These are phyloP conservation scores for Colletotrichum sojae DNA, from an alignment of 2,329 filamentous ascomycete genomes.

Conservation along the genomic window DNA sequence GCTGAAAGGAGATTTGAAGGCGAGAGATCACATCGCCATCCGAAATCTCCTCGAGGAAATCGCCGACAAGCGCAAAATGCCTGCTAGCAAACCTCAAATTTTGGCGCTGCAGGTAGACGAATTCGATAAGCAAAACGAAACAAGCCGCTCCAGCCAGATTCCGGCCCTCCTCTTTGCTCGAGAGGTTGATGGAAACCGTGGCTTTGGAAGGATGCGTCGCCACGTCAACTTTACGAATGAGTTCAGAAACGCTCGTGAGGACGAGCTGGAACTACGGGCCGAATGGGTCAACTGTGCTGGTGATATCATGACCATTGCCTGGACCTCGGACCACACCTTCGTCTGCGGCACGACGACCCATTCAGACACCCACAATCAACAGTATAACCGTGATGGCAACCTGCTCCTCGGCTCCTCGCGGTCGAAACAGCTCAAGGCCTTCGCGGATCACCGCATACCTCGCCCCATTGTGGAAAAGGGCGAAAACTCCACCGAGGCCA, in stretches of 20 bases:
- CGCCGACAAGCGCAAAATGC: constrained; percentile 50
- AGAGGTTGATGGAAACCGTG: constrained; percentile 62
- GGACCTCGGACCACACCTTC: constrained; percentile 68
- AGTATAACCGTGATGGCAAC: constrained; percentile 77
- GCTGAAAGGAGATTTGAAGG: constrained; percentile 41
- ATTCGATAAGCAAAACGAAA: constrained; percentile 46
- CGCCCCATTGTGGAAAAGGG: constrained; percentile 67
- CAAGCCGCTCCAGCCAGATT: constrained; percentile 49
- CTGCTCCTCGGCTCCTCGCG: constrained; percentile 67
- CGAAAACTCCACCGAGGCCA: constrained; percentile 69
- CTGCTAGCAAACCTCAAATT: constrained; percentile 40
- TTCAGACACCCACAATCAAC: constrained; percentile 74
- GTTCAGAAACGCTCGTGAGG: constrained; percentile 63
- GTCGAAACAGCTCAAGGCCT: constrained; percentile 62
- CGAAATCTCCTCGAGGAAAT: constrained; percentile 57
- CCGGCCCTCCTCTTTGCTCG: constrained; percentile 63
- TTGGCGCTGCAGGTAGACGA: constrained; percentile 52
- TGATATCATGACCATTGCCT: constrained; percentile 71
- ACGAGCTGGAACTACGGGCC: constrained; percentile 63
- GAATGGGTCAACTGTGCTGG: constrained; percentile 75
- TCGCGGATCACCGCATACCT: constrained; percentile 70
- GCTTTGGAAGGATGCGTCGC: constrained; percentile 57
- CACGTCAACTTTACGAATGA: constrained; percentile 62
- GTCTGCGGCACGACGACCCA: constrained; percentile 75
- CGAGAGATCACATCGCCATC: constrained; percentile 51